Evolutionary conservation across 495 filamentous ascomycete genomes (phyloP), one percentile per base, ranked within the genome.

Genomic region (Rhizodiscina lignyota): DNA sequence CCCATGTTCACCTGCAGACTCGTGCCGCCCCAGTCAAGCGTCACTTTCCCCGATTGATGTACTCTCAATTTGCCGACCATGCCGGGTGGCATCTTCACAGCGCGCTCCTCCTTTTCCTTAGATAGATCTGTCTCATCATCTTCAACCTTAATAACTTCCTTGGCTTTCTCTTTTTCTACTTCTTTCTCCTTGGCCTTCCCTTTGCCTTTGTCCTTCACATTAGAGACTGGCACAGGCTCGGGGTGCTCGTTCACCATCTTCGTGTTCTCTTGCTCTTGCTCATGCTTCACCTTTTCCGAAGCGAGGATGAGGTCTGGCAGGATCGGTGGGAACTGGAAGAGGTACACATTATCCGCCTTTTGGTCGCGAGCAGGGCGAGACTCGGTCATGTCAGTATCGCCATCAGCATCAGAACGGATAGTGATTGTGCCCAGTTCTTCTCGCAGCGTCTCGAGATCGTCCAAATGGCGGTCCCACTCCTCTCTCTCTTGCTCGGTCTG

Each of bases 261-360:
- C n/a, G n/a, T n/a, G n/a, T n/a, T n/a, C n/a, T n/a, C n/a, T n/a
- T n/a, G n/a, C n/a, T n/a, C n/a, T n/a, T n/a, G n/a, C n/a, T n/a
- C n/a, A n/a, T n/a, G n/a, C n/a, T n/a, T n/a, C n/a, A n/a, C n/a
- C n/a, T n/a, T n/a, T n/a, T n/a, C n/a, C n/a, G n/a, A n/a, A 8
- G 30, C 17, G 6, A 18, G 24, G 24, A 27, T 30, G 11, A 78
- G 55, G 2, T 66, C 63, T 13, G 74, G 72, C 0, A 77, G 53
- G 12, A 70, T 58, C 10, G 68, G 66, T 15, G 74, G 74, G 37
- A 79, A 61, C 50, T 78, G 74, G 53, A 79, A 76, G 32, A 77
- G 59, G 36, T 73, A 77, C 38, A 74, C 51, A 31, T 64, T 62
- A 18, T 66, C 66, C 20, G 65, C 66, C 17, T 55, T 55, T 15